Base-by-base conservation (phyloP, 352 stramenopile species). In the Phytophthora ohioensis region DNA sequence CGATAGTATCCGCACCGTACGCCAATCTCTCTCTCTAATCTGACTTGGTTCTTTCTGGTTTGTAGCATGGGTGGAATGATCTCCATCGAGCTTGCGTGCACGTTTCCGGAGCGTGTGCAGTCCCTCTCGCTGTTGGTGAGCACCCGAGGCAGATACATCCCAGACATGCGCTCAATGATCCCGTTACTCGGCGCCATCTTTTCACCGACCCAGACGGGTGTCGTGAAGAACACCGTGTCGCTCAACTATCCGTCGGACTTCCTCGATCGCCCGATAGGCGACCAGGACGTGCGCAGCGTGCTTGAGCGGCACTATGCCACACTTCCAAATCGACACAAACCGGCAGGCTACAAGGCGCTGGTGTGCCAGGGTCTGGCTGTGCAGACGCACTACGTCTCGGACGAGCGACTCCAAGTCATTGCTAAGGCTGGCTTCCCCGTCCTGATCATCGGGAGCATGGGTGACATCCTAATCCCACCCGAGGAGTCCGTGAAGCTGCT, bases 1-100 rank as follows among this genome's bases (percentile, higher is more conserved):
- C 57, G 11, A 57, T 41, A 17, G 35, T 51, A 66, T 43, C 64
- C 35, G 48, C 30, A 15, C 9, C 21, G 13, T 8, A 35, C 8
- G 17, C 13, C 10, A 12, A 52, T 52, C 46, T 17, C 41, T 60
- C 32, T 35, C 35, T 63, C 17, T 46, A 43, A 56, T 57, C 39
- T 64, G 30, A 64, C 45, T 39, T 38, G 31, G 52, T 32, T 36
- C 1, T 43, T 27, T 27, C 35, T 55, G 32, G 35, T 7, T 17
- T 55, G 38, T 49, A 76, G 71, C 31, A 83, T 88, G 69, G 80
- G 78, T n/a, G 78, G 78, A 30, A 87, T 88, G 80, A 79, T 85
- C 59, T 64, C 80, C 15, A 74, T 84, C 34, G 79, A 88, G 67
- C 58, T 87, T 4, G 71, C 76, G 2, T 72, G 67, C 47, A 39